A percentile compares a stretch with the other conserved stretches of the same genome.
Conservation (phyloP, 2,329 filamentous ascomycete species). For the Akanthomyces lecanii region DNA sequence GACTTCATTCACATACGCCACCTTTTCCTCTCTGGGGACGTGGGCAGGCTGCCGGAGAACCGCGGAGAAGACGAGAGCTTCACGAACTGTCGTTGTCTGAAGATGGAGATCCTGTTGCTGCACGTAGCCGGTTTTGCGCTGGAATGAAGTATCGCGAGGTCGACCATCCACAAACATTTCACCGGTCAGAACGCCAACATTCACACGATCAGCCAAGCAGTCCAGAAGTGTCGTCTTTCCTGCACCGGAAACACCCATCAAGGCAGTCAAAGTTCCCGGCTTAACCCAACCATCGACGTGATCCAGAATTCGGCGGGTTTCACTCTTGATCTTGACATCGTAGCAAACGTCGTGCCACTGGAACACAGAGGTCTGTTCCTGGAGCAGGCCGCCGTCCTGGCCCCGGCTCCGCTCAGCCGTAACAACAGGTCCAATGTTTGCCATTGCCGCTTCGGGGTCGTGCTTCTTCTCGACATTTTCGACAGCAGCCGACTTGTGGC, state of each 20-base stretch:
- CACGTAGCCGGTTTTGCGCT: constrained; percentile 87
- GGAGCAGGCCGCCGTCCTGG: constrained; percentile 40
- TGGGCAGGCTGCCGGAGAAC: constrained; percentile 72
- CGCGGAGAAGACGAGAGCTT: too few species aligned
- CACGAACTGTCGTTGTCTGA: constrained; percentile 78
- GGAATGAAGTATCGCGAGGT: constrained; percentile 75
- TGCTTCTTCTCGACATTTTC: constrained; percentile 58
- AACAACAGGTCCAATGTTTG: constrained; percentile 45
- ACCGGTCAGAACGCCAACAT: constrained; percentile 83
- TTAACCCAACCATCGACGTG: constrained; percentile 92
- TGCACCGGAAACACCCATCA: constrained; percentile 91
- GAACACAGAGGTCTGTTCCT: constrained; percentile 69
- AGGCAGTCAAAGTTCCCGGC: constrained; percentile 80
- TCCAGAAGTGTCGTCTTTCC: constrained; percentile 91
- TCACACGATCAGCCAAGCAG: constrained; percentile 77
- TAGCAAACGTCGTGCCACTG: constrained; percentile 83
- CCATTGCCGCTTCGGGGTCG: constrained; percentile 52
- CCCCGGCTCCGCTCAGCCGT: constrained; percentile 40
- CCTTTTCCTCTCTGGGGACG: constrained; percentile 64
- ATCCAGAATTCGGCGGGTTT: constrained; percentile 72
- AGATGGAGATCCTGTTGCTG: constrained; percentile 91
- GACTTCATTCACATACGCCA: constrained; percentile 84
- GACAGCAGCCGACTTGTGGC: constrained; percentile 56
- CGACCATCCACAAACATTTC: constrained; percentile 68
- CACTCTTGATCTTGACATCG: constrained; percentile 71